Percentiles rank a stretch among this genome's conserved stretches.
These are phyloP conservation scores for Inonotus hispidus DNA, from an alignment of 1,284 basidiomycete species.

Conservation along the genomic window DNA sequence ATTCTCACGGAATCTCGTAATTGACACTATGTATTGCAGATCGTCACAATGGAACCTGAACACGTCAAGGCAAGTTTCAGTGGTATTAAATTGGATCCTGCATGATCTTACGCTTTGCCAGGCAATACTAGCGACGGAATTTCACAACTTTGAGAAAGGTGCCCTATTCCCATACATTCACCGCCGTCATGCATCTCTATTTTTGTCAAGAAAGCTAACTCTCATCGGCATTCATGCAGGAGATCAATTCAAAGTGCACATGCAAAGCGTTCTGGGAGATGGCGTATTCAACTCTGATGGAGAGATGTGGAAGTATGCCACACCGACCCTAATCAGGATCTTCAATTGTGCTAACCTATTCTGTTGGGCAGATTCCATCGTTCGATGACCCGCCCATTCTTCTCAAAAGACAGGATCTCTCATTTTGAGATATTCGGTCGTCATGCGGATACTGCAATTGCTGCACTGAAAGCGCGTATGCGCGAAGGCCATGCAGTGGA, in stretches of 20 bases:
- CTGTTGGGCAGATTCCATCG: conserved; percentile 22
- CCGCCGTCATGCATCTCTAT: neutral
- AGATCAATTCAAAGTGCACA: conserved; percentile 26
- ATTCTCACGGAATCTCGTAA: neutral
- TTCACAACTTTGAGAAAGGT: conserved; percentile 40
- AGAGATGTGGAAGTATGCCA: conserved; percentile 22
- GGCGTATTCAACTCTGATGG: conserved; percentile 47
- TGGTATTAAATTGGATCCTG: neutral
- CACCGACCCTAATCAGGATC: neutral
- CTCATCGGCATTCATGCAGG: conserved; percentile 20
- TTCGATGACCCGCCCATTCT: conserved; percentile 26
- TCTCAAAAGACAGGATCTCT: conserved; percentile 24
- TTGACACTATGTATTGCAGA: neutral
- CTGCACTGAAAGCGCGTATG: conserved; percentile 32
- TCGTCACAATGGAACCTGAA: conserved; percentile 34
- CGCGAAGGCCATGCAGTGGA: conserved; percentile 43
- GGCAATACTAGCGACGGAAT: conserved; percentile 38
- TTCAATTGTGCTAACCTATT: neutral
- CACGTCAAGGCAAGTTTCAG: conserved; percentile 28
- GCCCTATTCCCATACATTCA: neutral
- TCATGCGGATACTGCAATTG: conserved; percentile 28
- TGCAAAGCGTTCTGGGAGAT: conserved; percentile 35
- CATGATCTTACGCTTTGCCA: conserved; percentile 16
- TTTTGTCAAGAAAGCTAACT: too few relatives aligned
- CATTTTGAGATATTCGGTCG: conserved; percentile 24